These are phyloP conservation scores for Dittrichia graveolens DNA, from an alignment of 129 eudicot species.

Conservation along the genomic window DNA sequence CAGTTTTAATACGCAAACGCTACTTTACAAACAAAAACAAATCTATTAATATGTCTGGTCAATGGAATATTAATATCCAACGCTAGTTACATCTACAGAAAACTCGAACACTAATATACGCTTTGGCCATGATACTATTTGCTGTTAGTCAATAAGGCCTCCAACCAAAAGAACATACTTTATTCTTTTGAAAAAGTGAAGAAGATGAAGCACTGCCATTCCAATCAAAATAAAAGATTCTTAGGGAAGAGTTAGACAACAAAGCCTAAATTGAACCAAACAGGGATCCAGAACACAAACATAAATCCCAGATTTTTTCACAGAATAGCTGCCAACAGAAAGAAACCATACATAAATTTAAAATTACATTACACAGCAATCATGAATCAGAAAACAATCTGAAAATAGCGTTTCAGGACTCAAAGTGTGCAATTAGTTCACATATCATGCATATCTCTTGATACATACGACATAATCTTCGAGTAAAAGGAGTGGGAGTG, in stretches of 20 bases:
- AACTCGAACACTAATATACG: neutral
- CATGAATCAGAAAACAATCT: neutral
- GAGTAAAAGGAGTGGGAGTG: no score
- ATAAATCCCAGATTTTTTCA: constrained; percentile 8
- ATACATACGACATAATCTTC: neutral
- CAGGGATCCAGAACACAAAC: neutral
- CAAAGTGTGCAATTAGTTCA: neutral
- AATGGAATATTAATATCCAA: neutral
- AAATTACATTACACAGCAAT: neutral
- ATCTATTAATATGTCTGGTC: neutral
- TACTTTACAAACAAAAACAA: neutral
- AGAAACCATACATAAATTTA: neutral
- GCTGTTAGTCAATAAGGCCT: constrained; percentile 1
- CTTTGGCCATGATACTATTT: neutral
- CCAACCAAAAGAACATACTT: constrained; percentile 8
- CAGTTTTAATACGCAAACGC: no score
- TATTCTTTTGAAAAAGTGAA: neutral
- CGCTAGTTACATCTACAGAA: constrained; percentile 1
- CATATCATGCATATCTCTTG: neutral
- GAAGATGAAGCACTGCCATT: neutral
- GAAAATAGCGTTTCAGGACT: neutral
- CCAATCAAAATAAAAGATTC: neutral
- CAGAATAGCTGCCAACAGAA: neutral
- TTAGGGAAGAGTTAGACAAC: neutral
- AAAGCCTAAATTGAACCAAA: neutral